Base-by-base conservation (phyloP, 495 filamentous ascomycete species). In the Annulohypoxylon nitens region DNA sequence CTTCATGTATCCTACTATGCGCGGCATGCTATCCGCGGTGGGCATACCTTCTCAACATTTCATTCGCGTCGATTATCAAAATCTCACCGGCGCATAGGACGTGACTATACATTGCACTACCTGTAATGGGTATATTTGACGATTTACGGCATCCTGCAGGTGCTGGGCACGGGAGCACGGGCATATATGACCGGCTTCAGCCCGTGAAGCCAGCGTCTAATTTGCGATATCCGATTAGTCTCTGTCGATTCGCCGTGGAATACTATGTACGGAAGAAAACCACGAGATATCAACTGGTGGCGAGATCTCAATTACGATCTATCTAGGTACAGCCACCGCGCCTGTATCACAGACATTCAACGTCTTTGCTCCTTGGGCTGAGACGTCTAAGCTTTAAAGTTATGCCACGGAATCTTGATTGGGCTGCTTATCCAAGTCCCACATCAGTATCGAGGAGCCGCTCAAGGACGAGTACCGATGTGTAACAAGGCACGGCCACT, bases 91-190 rank as follows among this genome's bases (percentile, higher is more conserved):
- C 45, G 12, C 26, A 59, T 9, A 18, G 30, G 30, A n/a, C 37
- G 18, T 57, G 48, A 20, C 36, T 1, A 54, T 61, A 64, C 34
- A 61, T 69, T 26, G 33, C 65, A 61, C 60, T 65, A 61, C 64
- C 48, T 12, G 10, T 36, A 54, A 54, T 53, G 23, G 43, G 26
- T 12, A 41, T 43, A 60, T 60, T 43, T 7, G 2, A 30, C 57
- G 30, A 60, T 18, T 14, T 60, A 36, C 57, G 34, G 20, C 57
- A 26, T 14, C 36, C 36, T 60, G 37, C 37, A 41, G 37, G 18
- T 14, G 20, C 30, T n/a, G 18, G 43, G 43, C 43, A 18, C 39
- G 39, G 39, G 39, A 36, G 20, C 12, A 43, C 57, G 20, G 57
- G 34, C 57, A 60, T 60, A 60, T 60, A 60, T 25, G 57, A 26